These are phyloP conservation scores for Hordeum marinum DNA, from an alignment of 176 grass and related monocot species.

Conservation along the genomic window DNA sequence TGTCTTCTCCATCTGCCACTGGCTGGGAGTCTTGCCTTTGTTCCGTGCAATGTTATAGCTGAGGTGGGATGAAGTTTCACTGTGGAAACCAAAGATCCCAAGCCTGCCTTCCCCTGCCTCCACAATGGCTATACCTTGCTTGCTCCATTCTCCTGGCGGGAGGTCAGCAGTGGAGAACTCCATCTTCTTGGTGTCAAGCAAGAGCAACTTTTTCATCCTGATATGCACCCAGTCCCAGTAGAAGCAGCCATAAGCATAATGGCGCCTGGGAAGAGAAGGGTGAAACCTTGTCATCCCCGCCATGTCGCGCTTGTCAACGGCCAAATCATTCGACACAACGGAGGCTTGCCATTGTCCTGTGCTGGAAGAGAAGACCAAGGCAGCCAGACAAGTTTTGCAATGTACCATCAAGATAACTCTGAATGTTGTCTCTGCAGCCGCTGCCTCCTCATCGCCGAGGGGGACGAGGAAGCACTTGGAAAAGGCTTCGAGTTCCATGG, in stretches of 20 bases:
- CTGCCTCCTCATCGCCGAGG: too few relatives aligned
- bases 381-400: too few relatives aligned
- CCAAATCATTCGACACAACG: too few relatives aligned
- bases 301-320: too few relatives aligned
- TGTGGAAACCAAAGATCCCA: not conserved
- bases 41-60: not conserved
- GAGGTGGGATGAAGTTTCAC: not conserved
- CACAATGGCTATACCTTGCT: not conserved
- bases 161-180: not conserved
- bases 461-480: too few relatives aligned
- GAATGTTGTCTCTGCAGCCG: too few relatives aligned
- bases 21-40: not conserved
- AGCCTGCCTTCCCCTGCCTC: not conserved
- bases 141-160: not conserved
- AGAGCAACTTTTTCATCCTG: accelerated
- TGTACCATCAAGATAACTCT: too few relatives aligned
- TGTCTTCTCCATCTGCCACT: not conserved
- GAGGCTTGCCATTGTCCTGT: too few relatives aligned
- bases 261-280: too few relatives aligned
- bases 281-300: too few relatives aligned
- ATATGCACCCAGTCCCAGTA: not conserved
- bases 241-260: not conserved
- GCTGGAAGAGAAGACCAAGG: too few relatives aligned
- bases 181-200: not conserved
- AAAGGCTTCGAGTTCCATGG: too few relatives aligned